These are phyloP conservation scores for Diversispora epigaea DNA, from an alignment of 192 early-diverging fungal species.

Conservation along the genomic window DNA sequence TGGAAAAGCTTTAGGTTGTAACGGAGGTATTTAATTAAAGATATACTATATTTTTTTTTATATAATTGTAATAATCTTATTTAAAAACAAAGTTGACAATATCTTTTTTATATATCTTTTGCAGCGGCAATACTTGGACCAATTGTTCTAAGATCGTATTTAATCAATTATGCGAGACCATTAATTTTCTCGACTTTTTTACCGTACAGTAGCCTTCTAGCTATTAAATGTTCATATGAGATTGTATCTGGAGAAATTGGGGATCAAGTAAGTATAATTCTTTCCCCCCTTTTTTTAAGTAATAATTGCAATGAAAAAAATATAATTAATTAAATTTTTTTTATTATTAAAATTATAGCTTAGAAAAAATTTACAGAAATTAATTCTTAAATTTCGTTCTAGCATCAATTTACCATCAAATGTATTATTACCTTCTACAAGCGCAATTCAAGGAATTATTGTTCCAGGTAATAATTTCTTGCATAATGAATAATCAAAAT, in stretches of 20 bases:
- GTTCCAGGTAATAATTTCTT: conserved; percentile 54
- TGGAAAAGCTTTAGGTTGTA: conserved; percentile 76
- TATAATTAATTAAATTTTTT: background rate
- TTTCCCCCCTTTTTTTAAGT: too few relatives aligned
- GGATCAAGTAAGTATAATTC: conserved; percentile 40
- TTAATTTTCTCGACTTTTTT: conserved; percentile 82
- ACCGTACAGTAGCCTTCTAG: conserved; percentile 60
- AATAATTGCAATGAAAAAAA: background rate
- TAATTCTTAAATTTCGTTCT: conserved; percentile 57
- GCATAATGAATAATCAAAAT: background rate
- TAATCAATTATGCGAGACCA: conserved; percentile 81
- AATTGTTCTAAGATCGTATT: conserved; percentile 57
- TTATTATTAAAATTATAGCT: conserved; percentile 37
- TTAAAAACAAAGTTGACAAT: background rate
- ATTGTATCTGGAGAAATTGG: conserved; percentile 55
- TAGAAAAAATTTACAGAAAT: conserved; percentile 42
- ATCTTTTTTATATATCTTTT: background rate
- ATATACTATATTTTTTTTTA: background rate
- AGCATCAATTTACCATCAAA: conserved; percentile 46
- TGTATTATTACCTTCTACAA: conserved; percentile 61
- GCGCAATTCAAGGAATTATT: conserved; percentile 78
- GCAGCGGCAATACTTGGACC: conserved; percentile 73
- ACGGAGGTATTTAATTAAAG: conserved; percentile 60
- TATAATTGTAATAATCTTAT: background rate
- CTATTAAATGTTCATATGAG: conserved; percentile 67